phyloP scores from a whole-genome alignment of 805 yeast genomes.

The Starmerella kuoi region DNA sequence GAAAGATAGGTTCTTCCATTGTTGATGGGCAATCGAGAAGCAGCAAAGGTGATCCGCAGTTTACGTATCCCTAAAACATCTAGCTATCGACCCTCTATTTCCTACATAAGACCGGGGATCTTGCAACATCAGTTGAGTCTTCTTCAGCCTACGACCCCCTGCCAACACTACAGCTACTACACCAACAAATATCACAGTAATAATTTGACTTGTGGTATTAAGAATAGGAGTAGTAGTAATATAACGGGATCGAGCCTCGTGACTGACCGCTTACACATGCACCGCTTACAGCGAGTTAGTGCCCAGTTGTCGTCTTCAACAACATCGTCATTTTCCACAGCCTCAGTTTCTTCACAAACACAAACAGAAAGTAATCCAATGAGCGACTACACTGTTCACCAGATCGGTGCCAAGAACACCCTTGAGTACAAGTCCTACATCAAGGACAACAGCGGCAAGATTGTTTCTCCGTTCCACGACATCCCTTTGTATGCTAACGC shows the following conservation, averaged over 20 bases:
- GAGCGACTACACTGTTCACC: slow-evolving; percentile 65
- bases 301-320: slow-evolving; percentile 12
- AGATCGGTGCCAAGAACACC: slow-evolving; percentile 90
- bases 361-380: slow-evolving; percentile 3
- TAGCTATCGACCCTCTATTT: no score
- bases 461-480: slow-evolving; percentile 91
- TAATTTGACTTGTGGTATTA: no score
- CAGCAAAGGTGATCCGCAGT: no score
- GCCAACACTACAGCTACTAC: no score
- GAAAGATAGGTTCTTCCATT: no score
- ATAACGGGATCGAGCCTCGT: neutral
- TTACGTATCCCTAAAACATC: no score
- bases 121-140: no score
- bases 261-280: slow-evolving; percentile 13
- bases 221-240: no score
- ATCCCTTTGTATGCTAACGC: slow-evolving; percentile 88
- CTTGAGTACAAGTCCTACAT: slow-evolving; percentile 83
- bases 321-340: slow-evolving; percentile 4
- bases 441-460: slow-evolving; percentile 77
- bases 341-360: neutral
- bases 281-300: slow-evolving; percentile 11
- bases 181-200: no score
- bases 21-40: no score
- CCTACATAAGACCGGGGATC: no score
- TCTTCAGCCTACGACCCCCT: no score